A percentile compares a stretch with the other conserved stretches of the same genome.
Conservation (phyloP, 1,284 basidiomycete genomes). For the Flammula alnicola region DNA sequence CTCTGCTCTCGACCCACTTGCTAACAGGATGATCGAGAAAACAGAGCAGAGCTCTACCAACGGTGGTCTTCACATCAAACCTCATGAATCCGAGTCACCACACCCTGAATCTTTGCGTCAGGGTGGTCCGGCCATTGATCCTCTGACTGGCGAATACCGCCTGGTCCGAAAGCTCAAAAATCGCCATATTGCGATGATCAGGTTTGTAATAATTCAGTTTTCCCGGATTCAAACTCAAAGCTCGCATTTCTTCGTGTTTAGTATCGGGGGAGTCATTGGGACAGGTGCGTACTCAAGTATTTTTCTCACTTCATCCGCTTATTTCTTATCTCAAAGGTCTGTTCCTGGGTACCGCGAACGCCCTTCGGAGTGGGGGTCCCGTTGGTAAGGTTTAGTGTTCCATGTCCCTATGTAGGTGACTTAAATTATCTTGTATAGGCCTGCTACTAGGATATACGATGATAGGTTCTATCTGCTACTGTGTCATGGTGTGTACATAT, state of each 20-base stretch:
- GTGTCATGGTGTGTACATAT: constrained; percentile 50
- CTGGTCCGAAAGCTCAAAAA: constrained; percentile 68
- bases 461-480: constrained; percentile 69
- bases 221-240: constrained; percentile 3
- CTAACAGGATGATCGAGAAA: not conserved
- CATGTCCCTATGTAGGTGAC: not conserved
- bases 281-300: constrained; percentile 45
- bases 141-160: constrained; percentile 23
- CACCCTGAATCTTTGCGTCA: not conserved
- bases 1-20: not conserved
- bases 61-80: not conserved
- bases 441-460: constrained; percentile 65
- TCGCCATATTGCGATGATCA: constrained; percentile 74
- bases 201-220: constrained; percentile 38
- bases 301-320: not conserved
- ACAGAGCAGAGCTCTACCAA: not conserved
- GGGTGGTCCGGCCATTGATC: constrained; percentile 10
- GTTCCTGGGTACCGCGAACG: constrained; percentile 66
- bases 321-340: constrained; percentile 39
- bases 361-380: constrained; percentile 62
- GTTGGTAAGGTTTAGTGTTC: constrained; percentile 36
- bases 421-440: constrained; percentile 37
- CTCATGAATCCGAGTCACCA: not conserved
- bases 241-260: constrained; percentile 23
- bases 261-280: constrained; percentile 78